phyloP scores from a whole-genome alignment of 2,329 filamentous ascomycete genomes.

The Fonsecaea nubica region DNA sequence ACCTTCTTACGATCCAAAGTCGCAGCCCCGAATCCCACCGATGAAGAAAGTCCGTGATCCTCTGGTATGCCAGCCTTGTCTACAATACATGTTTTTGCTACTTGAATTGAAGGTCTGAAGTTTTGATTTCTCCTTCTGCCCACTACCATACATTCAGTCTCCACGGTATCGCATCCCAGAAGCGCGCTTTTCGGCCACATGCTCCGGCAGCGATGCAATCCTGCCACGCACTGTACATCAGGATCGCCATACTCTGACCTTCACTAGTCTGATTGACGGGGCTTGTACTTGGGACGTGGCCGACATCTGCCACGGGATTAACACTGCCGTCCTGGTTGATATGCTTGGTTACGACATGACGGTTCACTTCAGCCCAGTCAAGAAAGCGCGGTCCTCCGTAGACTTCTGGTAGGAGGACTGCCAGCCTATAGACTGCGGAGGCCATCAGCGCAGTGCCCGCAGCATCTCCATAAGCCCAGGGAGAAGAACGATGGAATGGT shows the following conservation, averaged over 20 bases:
- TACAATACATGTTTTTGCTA: not conserved
- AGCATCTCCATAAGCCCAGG: conserved; percentile 56
- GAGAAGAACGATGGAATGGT: conserved; percentile 15
- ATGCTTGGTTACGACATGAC: conserved; percentile 45
- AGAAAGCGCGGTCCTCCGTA: conserved; percentile 48
- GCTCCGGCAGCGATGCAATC: conserved; percentile 21
- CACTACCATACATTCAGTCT: not conserved
- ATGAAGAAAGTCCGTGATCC: not conserved
- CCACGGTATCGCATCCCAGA: conserved; percentile 4
- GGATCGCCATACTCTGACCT: conserved; percentile 35
- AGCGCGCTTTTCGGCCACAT: conserved; percentile 5
- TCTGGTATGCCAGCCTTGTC: not conserved
- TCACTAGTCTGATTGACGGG: conserved; percentile 30
- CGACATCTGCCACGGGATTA: conserved; percentile 30
- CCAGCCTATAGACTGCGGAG: conserved; percentile 55
- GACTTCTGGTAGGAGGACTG: conserved; percentile 47
- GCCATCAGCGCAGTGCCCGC: conserved; percentile 57
- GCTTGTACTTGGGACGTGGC: conserved; percentile 25
- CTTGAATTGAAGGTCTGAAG: not conserved
- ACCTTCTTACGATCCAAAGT: not conserved
- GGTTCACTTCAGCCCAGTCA: conserved; percentile 53
- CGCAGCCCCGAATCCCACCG: not conserved
- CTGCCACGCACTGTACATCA: conserved; percentile 35
- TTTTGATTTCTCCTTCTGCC: not conserved
- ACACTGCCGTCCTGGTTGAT: conserved; percentile 42